These are phyloP conservation scores for Phialemonium atrogriseum DNA, from an alignment of 2,329 filamentous ascomycete genomes.

Conservation along the genomic window DNA sequence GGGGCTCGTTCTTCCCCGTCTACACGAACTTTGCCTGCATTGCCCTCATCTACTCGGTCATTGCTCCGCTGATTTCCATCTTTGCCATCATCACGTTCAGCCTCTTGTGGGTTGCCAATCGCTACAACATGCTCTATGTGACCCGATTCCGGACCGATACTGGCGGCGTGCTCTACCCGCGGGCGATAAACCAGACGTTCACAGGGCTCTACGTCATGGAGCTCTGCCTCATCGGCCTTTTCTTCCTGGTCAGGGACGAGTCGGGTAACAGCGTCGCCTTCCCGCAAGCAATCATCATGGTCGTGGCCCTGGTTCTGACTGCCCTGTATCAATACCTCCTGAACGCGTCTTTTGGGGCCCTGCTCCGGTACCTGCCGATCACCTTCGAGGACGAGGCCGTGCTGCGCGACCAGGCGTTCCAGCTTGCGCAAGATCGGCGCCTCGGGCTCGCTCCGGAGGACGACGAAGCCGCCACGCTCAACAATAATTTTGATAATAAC, in stretches of 20 bases:
- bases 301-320: slow-evolving; percentile 64
- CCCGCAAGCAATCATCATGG: slow-evolving; percentile 78
- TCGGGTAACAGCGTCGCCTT: slow-evolving; percentile 49
- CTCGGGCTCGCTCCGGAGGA: slow-evolving; percentile 52
- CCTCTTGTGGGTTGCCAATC: slow-evolving; percentile 87
- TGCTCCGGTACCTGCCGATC: slow-evolving; percentile 85
- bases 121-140: slow-evolving; percentile 96
- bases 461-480: slow-evolving; percentile 25
- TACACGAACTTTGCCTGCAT: slow-evolving; percentile 97
- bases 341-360: slow-evolving; percentile 74
- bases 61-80: slow-evolving; percentile 82
- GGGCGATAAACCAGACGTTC: slow-evolving; percentile 91
- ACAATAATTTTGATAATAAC: slow-evolving; percentile 12
- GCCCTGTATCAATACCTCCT: slow-evolving; percentile 70
- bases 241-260: slow-evolving; percentile 65
- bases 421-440: slow-evolving; percentile 64
- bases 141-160: slow-evolving; percentile 85
- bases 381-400: slow-evolving; percentile 94
- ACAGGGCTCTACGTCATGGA: slow-evolving; percentile 95
- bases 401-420: slow-evolving; percentile 82
- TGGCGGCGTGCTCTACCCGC: slow-evolving; percentile 83
- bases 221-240: slow-evolving; percentile 78
- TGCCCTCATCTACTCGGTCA: slow-evolving; percentile 77
- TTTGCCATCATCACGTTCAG: slow-evolving; percentile 91
- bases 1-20: slow-evolving; percentile 91